Conservation (phyloP, 108 stramenopile species). For the Heterococcus sp. region DNA sequence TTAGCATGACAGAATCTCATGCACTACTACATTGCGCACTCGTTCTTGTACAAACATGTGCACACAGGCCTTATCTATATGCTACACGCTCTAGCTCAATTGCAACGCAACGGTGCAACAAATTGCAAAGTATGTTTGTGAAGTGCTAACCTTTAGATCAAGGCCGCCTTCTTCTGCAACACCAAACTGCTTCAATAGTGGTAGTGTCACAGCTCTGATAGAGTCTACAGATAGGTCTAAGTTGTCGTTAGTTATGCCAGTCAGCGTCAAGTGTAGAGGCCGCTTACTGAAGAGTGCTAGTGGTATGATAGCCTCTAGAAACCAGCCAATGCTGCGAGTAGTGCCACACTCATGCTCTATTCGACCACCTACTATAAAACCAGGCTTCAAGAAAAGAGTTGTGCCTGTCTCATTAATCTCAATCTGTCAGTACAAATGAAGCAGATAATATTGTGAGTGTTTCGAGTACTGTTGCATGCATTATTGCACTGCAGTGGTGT, state of each 20-base stretch:
- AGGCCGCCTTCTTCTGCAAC: constrained; percentile 67
- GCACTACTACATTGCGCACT: too few relatives aligned
- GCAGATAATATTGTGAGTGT: not conserved
- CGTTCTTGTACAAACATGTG: too few relatives aligned
- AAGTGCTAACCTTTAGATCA: constrained; percentile 40
- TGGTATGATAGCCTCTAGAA: constrained; percentile 89
- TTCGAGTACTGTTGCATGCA: too few relatives aligned
- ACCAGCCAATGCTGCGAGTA: constrained; percentile 83
- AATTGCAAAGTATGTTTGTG: not conserved
- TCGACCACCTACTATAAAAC: constrained; percentile 81
- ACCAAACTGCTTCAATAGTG: constrained; percentile 79
- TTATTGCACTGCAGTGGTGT: not conserved
- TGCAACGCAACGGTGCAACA: too few relatives aligned
- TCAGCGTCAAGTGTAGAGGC: constrained; percentile 69
- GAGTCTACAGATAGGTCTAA: constrained; percentile 82
- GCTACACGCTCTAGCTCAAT: too few relatives aligned
- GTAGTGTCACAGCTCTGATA: constrained; percentile 68
- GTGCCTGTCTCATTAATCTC: constrained; percentile 98
- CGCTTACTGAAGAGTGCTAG: constrained; percentile 87
- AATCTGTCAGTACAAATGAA: constrained; percentile 47
- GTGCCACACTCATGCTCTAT: constrained; percentile 79
- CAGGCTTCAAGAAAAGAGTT: constrained; percentile 82
- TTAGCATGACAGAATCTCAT: too few relatives aligned
- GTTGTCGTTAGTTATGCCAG: constrained; percentile 70
- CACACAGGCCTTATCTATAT: too few relatives aligned